Evolutionary conservation across 2,329 filamentous ascomycete genomes (phyloP).

Genomic region (Colletotrichum tabaci): DNA sequence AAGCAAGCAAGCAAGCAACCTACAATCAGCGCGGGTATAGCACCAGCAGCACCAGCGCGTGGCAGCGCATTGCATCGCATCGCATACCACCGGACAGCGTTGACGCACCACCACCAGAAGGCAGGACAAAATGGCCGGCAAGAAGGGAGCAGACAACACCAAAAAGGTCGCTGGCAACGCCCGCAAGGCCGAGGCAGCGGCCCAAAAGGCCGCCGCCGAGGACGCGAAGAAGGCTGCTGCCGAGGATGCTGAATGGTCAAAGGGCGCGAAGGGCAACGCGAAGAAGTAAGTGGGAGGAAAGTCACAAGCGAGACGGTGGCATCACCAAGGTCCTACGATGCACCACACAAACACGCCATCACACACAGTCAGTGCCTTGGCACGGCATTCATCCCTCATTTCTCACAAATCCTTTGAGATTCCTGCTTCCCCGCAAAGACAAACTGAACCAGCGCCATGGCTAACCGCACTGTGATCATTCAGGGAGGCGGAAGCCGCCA

Average conservation of each 20-base stretch:
- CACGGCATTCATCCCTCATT: slow-evolving; percentile 16
- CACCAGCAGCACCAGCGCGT: slow-evolving; percentile 25
- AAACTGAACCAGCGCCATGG: slow-evolving; percentile 15
- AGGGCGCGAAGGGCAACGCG: slow-evolving; percentile 85
- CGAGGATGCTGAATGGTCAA: slow-evolving; percentile 85
- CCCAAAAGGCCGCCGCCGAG: slow-evolving; percentile 81
- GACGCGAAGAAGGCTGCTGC: slow-evolving; percentile 75
- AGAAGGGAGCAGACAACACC: slow-evolving; percentile 81
- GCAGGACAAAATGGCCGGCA: slow-evolving; percentile 72
- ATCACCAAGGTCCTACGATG: not conserved
- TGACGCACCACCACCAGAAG: slow-evolving; percentile 15
- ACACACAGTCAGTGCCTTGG: slow-evolving; percentile 4
- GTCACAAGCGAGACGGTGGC: not conserved
- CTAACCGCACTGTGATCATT: slow-evolving; percentile 27
- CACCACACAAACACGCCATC: slow-evolving; percentile 12
- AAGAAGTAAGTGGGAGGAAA: slow-evolving; percentile 82
- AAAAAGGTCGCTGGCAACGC: slow-evolving; percentile 94
- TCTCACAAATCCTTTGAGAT: slow-evolving; percentile 15
- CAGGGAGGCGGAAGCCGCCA: slow-evolving; percentile 87
- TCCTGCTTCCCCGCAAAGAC: slow-evolving; percentile 15
- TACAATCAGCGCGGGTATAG: slow-evolving; percentile 22
- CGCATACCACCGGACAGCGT: slow-evolving; percentile 1
- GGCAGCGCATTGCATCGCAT: slow-evolving; percentile 31
- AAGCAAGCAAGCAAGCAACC: slow-evolving; percentile 6
- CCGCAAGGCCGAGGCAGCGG: slow-evolving; percentile 90